Evolutionary conservation across 176 grass and related monocot genomes (phyloP).

Genomic region (Phragmites australis): DNA sequence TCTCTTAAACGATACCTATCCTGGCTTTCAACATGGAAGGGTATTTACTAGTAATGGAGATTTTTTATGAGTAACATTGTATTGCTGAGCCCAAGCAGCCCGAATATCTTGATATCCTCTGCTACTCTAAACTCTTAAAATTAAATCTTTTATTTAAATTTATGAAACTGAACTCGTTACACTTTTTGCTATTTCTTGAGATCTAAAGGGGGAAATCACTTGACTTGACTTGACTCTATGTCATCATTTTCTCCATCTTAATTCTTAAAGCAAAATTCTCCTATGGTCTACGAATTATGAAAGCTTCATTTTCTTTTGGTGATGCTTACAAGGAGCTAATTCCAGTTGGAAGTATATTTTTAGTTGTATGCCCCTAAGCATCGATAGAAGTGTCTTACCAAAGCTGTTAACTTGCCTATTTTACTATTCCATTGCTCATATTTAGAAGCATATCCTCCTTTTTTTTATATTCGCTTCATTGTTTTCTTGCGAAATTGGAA

Average conservation of each 20-base stretch:
- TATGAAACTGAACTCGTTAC: neutral
- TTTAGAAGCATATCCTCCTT: neutral
- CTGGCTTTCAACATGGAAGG: neutral
- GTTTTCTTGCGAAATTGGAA: neutral
- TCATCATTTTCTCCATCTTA: neutral
- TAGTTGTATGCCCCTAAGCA: constrained; percentile 1
- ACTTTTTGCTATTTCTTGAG: neutral
- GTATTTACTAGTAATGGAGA: neutral
- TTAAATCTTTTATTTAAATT: neutral
- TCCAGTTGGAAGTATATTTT: neutral
- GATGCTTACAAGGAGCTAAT: neutral
- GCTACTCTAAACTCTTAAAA: neutral
- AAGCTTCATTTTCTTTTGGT: too few species aligned
- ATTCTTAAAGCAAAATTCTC: neutral
- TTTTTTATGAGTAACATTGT: neutral
- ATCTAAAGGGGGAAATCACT: neutral
- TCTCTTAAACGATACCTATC: neutral
- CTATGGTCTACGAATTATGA: too few species aligned
- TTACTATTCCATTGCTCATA: neutral
- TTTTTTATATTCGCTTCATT: constrained; percentile 9
- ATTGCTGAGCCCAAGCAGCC: neutral
- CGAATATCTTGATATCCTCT: neutral
- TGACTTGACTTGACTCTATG: neutral
- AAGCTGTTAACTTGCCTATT: neutral
- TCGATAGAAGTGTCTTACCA: neutral